Conservation (phyloP, 257 asterid species). For the Salvia hispanica region DNA sequence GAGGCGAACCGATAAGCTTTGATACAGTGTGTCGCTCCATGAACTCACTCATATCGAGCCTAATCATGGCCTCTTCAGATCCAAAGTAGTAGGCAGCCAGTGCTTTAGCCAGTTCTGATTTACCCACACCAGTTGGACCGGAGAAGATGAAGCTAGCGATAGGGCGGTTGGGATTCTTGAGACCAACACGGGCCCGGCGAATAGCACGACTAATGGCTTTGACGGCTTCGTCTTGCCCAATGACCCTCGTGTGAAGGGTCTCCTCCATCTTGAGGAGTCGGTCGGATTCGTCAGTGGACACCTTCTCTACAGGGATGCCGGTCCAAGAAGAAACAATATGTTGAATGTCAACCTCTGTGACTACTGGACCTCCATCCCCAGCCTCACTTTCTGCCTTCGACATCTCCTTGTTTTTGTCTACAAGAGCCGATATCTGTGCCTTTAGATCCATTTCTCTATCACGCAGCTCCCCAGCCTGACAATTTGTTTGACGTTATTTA, state of each 20-base stretch:
- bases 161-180: conserved; percentile 79
- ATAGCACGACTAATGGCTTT: conserved; percentile 75
- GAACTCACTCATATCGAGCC: conserved; percentile 93
- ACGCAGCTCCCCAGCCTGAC: conserved; percentile 92
- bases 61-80: conserved; percentile 79
- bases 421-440: conserved; percentile 81
- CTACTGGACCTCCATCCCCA: conserved; percentile 79
- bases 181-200: conserved; percentile 88
- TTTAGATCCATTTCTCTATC: conserved; percentile 95
- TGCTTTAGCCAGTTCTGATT: conserved; percentile 78
- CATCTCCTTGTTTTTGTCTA: conserved; percentile 94
- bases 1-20: conserved; percentile 83
- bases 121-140: conserved; percentile 96
- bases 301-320: conserved; percentile 95
- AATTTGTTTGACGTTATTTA: conserved; percentile 14
- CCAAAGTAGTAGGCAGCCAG: conserved; percentile 84
- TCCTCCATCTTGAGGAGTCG: conserved; percentile 98
- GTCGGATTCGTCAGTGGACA: conserved; percentile 84
- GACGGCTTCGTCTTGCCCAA: conserved; percentile 91
- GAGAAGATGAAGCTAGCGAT: conserved; percentile 87
- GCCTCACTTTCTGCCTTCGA: conserved; percentile 87
- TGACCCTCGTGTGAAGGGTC: conserved; percentile 71
- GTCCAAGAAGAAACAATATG: conserved; percentile 97
- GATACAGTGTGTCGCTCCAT: conserved; percentile 90
- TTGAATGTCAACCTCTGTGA: conserved; percentile 93